Conservation (phyloP, 768 basidiomycete species). For the Xerocomus spinulosus region DNA sequence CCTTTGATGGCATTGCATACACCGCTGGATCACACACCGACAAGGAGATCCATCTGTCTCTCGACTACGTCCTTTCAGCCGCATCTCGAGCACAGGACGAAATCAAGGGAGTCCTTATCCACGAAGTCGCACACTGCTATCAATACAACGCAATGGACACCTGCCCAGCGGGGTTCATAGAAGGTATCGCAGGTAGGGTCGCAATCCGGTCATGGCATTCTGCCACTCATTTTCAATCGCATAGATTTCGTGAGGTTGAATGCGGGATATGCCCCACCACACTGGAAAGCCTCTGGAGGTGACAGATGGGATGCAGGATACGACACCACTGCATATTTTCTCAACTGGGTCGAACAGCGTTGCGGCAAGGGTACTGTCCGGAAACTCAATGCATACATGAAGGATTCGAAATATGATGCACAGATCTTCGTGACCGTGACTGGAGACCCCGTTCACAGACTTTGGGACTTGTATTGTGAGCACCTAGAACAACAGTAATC, state of each 20-base stretch:
- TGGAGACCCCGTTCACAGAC: slow-evolving; percentile 45
- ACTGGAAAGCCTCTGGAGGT: slow-evolving; percentile 53
- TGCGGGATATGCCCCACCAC: slow-evolving; percentile 57
- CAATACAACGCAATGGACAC: slow-evolving; percentile 60
- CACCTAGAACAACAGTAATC: slow-evolving; percentile 27
- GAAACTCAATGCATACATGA: slow-evolving; percentile 54
- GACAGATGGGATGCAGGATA: slow-evolving; percentile 75
- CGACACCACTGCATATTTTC: slow-evolving; percentile 67
- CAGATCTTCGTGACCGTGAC: slow-evolving; percentile 50
- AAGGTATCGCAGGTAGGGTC: slow-evolving; percentile 70
- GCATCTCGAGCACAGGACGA: slow-evolving; percentile 48
- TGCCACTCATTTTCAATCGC: not conserved
- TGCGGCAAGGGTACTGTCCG: slow-evolving; percentile 52
- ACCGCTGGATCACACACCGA: slow-evolving; percentile 50
- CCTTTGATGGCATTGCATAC: slow-evolving; percentile 69
- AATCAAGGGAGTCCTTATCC: slow-evolving; percentile 64
- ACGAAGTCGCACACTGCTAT: slow-evolving; percentile 78
- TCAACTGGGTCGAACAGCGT: slow-evolving; percentile 58
- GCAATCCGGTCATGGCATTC: not conserved
- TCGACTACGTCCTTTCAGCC: slow-evolving; percentile 53
- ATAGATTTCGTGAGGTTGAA: slow-evolving; percentile 69
- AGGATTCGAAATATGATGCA: slow-evolving; percentile 45
- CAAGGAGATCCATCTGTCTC: slow-evolving; percentile 74
- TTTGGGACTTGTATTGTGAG: slow-evolving; percentile 57
- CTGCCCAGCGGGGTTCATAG: slow-evolving; percentile 68